These are phyloP conservation scores for Ophiorrhiza pumila DNA, from an alignment of 257 asterid genomes.

Conservation along the genomic window DNA sequence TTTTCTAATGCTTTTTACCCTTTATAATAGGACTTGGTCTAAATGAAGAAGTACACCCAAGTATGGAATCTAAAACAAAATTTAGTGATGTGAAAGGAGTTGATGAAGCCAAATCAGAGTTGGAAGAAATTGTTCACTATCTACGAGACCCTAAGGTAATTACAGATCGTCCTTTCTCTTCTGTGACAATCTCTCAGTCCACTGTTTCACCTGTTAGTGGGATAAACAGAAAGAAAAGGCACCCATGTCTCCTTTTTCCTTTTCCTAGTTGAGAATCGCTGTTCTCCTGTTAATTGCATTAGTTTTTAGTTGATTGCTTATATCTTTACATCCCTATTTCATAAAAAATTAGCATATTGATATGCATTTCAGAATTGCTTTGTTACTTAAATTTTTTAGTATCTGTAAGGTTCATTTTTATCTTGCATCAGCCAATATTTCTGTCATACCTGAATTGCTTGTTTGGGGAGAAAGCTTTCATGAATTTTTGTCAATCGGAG, in stretches of 20 bases:
- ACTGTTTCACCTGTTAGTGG: not conserved
- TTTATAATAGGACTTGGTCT: conserved; percentile 65
- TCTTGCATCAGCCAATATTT: not conserved
- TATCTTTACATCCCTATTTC: not conserved
- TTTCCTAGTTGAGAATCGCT: not conserved
- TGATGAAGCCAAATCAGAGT: conserved; percentile 92
- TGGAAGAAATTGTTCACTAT: conserved; percentile 96
- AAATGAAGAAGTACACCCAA: conserved; percentile 87
- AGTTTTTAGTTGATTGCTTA: not conserved
- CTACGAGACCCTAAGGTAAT: conserved; percentile 96
- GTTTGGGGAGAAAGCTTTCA: not conserved
- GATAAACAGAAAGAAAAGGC: not conserved
- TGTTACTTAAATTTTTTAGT: not conserved
- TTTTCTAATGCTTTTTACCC: conserved; percentile 15
- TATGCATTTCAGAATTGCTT: not conserved
- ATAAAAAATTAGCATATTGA: not conserved
- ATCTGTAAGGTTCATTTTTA: not conserved
- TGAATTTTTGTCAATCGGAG: not conserved
- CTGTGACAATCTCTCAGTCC: not conserved
- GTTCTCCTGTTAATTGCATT: not conserved
- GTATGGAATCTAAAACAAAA: conserved; percentile 74
- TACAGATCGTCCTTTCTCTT: conserved; percentile 7
- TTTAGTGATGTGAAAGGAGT: conserved; percentile 94
- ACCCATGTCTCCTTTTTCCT: no score
- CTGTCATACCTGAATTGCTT: not conserved